Evolutionary conservation across 1,139 yeast genomes (phyloP).

Genomic region (Saccharomyces hybrid): DNA sequence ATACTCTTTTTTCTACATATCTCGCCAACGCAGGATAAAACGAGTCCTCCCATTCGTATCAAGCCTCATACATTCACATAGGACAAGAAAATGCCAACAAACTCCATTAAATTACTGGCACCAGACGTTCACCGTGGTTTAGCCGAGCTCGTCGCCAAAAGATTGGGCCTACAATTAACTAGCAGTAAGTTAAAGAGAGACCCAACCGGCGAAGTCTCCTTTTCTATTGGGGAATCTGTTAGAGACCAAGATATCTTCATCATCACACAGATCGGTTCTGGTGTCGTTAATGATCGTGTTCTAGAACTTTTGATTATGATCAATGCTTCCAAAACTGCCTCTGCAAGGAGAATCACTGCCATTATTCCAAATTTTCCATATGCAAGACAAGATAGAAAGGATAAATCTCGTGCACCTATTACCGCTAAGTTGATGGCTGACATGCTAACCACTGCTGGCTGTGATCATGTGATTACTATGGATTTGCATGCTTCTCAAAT

Average conservation of each 20-base stretch:
- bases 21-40: not conserved
- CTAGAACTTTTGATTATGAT: slow-evolving; percentile 85
- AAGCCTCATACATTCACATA: not conserved
- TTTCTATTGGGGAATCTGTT: slow-evolving; percentile 88
- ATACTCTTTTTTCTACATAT: not conserved
- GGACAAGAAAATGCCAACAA: slow-evolving; percentile 49
- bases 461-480: slow-evolving; percentile 95
- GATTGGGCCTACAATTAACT: slow-evolving; percentile 55
- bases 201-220: slow-evolving; percentile 81
- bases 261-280: slow-evolving; percentile 84
- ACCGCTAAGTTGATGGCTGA: slow-evolving; percentile 96
- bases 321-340: slow-evolving; percentile 91
- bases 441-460: slow-evolving; percentile 91
- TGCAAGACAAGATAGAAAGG: slow-evolving; percentile 96
- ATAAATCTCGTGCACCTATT: slow-evolving; percentile 93
- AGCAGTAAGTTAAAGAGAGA: slow-evolving; percentile 62
- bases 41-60: not conserved
- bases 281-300: slow-evolving; percentile 81
- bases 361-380: slow-evolving; percentile 94
- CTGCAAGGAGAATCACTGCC: slow-evolving; percentile 91
- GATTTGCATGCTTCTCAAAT: slow-evolving; percentile 96
- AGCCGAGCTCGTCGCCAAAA: slow-evolving; percentile 74
- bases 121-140: slow-evolving; percentile 84
- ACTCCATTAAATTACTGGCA: slow-evolving; percentile 81
- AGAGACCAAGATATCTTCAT: slow-evolving; percentile 95